Base-by-base conservation (phyloP, 208 protist species). In the Trypanosoma conorhini region DNA sequence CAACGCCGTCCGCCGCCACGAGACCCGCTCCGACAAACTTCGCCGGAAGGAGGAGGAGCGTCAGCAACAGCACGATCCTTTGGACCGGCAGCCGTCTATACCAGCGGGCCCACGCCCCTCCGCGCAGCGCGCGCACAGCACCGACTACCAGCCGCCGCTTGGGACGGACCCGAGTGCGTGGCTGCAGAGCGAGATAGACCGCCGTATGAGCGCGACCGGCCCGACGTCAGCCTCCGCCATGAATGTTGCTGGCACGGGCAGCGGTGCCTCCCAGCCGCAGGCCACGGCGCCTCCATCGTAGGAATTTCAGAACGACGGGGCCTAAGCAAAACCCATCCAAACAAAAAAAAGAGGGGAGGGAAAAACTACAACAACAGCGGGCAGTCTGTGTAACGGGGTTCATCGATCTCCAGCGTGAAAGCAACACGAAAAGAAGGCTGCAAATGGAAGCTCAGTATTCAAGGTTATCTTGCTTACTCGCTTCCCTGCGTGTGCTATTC, bases 21-120 rank as follows among this genome's bases (percentile, higher is more conserved):
- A 96, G 68, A 83, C 82, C 9, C 91, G 91, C 62, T 80, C 80
- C 13, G 88, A 88, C 21, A 96, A 94, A 85, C 77, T 96, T 12
- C 73, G 81, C 21, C 82, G 86, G 19, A 78, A 72, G 26, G 79
- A 82, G n/a, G 78, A 77, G 50, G 67, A 81, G 33, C 86, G 85
- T 31, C 82, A 80, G 21, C 78, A 73, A 67, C 59, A 72, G 26
- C 38, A 62, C 8, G 61, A 76, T 21, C 35, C 44, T 2, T 15
- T 59, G 42, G 56, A 70, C 46, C 57, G 67, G 40, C 60, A 68
- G 33, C 40, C 68, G 38, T 57, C 56, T 17, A 24, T 40, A 22
- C 28, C 42, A 40, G 22, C 55, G 38, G 30, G 44, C 12, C 28
- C 31, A 5, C 51, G 64, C 9, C 51, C 70, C 24, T 31, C 52